Percentiles rank a stretch among this genome's conserved stretches.
Conservation (phyloP, 1,284 basidiomycete genomes). For the Cryptococcus depauperatus region DNA sequence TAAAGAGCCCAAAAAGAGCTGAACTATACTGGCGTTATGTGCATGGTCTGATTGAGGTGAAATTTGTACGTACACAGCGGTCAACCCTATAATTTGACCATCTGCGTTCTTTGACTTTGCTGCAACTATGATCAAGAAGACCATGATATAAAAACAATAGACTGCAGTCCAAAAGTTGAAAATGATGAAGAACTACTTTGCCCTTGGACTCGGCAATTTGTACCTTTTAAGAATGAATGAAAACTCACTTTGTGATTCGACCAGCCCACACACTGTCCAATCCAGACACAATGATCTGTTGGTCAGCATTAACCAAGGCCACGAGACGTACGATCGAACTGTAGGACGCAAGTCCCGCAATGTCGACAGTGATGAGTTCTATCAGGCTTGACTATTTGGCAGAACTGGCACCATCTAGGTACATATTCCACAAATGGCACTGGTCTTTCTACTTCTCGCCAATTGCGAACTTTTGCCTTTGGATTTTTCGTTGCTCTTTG, state of each 20-base stretch:
- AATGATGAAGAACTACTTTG: slow-evolving; percentile 37
- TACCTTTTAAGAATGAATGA: background rate
- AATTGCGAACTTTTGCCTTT: slow-evolving; percentile 14
- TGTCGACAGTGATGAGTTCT: slow-evolving; percentile 44
- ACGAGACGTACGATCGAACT: slow-evolving; percentile 32
- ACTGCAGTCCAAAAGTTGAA: slow-evolving; percentile 40
- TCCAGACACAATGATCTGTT: slow-evolving; percentile 40
- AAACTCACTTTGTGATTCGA: slow-evolving; percentile 38
- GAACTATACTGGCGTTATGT: slow-evolving; percentile 15
- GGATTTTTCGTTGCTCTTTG: background rate
- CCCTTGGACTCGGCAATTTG: background rate
- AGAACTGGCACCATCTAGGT: slow-evolving; percentile 37
- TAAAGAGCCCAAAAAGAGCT: slow-evolving; percentile 39
- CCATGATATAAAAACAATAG: slow-evolving; percentile 31
- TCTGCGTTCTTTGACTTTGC: slow-evolving; percentile 20
- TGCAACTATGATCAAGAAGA: slow-evolving; percentile 25
- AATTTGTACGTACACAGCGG: slow-evolving; percentile 35
- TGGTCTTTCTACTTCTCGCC: slow-evolving; percentile 24
- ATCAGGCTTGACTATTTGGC: slow-evolving; percentile 41
- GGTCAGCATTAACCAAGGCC: background rate
- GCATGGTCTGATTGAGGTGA: background rate
- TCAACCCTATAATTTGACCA: slow-evolving; percentile 37
- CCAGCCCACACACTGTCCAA: slow-evolving; percentile 44
- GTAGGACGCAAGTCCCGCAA: slow-evolving; percentile 41
- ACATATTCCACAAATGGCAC: slow-evolving; percentile 17